Base-by-base conservation (phyloP, 1,284 basidiomycete species). In the Cryptococcus deneoformans region DNA sequence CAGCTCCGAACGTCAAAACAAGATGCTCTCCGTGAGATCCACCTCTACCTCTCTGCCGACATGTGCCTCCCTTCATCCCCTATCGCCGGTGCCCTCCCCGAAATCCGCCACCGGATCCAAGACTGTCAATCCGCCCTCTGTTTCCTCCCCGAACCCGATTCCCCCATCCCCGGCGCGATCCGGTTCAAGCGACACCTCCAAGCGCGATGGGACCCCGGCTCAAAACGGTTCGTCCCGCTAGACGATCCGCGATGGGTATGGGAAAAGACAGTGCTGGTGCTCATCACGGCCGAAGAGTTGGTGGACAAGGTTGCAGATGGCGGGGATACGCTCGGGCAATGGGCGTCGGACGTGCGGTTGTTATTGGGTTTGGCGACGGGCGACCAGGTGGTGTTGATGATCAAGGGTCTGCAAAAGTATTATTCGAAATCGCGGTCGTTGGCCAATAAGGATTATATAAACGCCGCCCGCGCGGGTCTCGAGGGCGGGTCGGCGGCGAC, bases 1-100 rank as follows among this genome's bases (percentile, higher is more conserved):
- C 37, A 77, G 72, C 60, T 78, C 0, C 69, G 73, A 4, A 67
- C 60, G 6, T 70, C 69, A 47, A 77, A 77, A 53, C 64, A 68
- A 29, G 77, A 77, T 11, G 67, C 75, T 0, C 62, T 79, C 39
- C 66, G 69, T 2, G 76, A 79, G 47, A 61, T 79, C 43, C 66
- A 71, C 49, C 50, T 76, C 1, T 73, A 75, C 61, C 58, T 78
- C 45, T 71, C 76, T 1, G 49, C 63, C n/a, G 73, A 77, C 46
- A 65, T 77, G n/a, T 52, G 60, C 1, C 34, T 56, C 0, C 65
- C 73, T 1, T 56, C 67, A 0, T 72, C 75, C 1, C 69, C 72
- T 3, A 69, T 79, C 36, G 69, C 72, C 0, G 62, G 65, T 5
- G 68, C 73, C 1, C 53, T 77, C 5, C 74, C 76, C 16, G 70